Conservation (phyloP, 2,329 filamentous ascomycete species). For the Hymenoscyphus albidus region DNA sequence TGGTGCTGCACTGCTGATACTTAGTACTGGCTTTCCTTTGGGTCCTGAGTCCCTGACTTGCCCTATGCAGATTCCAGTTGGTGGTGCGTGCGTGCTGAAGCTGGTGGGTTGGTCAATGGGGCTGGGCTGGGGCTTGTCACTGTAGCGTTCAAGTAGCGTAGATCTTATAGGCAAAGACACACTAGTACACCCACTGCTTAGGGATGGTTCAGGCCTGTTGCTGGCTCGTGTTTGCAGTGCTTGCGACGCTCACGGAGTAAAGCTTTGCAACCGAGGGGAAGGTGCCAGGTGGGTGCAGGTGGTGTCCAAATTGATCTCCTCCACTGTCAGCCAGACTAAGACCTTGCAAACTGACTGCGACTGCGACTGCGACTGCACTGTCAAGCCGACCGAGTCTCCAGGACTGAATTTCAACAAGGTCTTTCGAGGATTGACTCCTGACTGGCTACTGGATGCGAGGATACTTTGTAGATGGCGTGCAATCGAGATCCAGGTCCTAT, state of each 20-base stretch:
- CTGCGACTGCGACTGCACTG: not conserved
- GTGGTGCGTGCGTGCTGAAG: not conserved
- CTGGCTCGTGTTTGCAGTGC: slow-evolving; percentile 1
- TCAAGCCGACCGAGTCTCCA: not conserved
- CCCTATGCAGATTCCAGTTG: not conserved
- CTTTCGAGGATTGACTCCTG: not conserved
- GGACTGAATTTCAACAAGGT: not conserved
- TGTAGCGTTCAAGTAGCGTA: not conserved
- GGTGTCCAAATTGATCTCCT: not conserved
- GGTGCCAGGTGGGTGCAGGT: not conserved
- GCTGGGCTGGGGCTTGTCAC: not conserved
- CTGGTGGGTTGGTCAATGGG: not conserved
- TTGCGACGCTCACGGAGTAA: not conserved
- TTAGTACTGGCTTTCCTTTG: not conserved
- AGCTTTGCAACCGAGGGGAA: not conserved
- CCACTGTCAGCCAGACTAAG: not conserved
- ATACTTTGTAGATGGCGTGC: not conserved
- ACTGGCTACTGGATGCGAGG: not conserved
- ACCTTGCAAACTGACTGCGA: too few species aligned
- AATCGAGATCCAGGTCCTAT: not conserved
- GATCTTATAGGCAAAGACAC: not conserved
- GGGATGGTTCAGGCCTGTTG: not conserved
- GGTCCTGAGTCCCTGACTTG: not conserved
- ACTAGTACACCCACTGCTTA: not conserved
- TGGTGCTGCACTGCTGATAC: not conserved